A percentile compares a stretch with the other conserved stretches of the same genome.
phyloP scores from a whole-genome alignment of 192 early-diverging fungal genomes.

The Podochytrium sp. region DNA sequence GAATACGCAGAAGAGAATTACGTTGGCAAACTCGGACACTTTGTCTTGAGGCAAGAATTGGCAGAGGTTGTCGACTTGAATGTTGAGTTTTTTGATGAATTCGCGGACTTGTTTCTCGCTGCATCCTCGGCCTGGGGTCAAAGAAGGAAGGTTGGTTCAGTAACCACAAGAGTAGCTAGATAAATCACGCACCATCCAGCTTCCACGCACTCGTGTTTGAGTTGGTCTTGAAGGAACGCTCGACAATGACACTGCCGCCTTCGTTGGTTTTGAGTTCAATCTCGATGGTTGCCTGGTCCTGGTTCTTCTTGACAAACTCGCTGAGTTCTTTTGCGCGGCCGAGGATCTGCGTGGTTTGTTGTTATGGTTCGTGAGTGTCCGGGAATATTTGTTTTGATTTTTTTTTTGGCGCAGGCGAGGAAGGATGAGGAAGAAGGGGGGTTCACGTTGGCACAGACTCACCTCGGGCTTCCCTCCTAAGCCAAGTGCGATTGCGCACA shows the following conservation, averaged over 20 bases:
- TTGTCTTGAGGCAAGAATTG: constrained; percentile 97
- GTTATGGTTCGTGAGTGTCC: too few species aligned
- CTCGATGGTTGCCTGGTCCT: constrained; percentile 78
- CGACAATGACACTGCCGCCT: constrained; percentile 35
- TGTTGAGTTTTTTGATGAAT: constrained; percentile 66
- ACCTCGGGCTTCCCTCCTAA: constrained; percentile 76
- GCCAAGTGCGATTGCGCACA: constrained; percentile 95
- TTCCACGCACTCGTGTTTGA: constrained; percentile 78
- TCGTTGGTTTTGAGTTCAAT: constrained; percentile 74
- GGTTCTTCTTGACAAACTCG: constrained; percentile 91
- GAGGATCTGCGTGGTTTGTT: too few species aligned
- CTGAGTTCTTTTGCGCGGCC: constrained; percentile 83
- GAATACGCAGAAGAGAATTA: constrained; percentile 13
- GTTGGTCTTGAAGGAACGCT: constrained; percentile 48
- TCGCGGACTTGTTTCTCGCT: constrained; percentile 69
- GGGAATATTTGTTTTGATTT: too few species aligned
- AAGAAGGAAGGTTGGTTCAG: too few species aligned
- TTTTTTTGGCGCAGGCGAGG: too few species aligned
- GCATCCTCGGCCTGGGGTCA: constrained; percentile 61
- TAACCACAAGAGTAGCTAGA: not conserved
- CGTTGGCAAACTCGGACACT: constrained; percentile 90
- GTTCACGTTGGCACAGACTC: not conserved
- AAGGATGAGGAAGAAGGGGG: too few species aligned
- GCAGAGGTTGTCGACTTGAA: constrained; percentile 97
- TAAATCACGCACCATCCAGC: constrained; percentile 69